Conservation (phyloP, 2,329 filamentous ascomycete species). For the Fusarium falciforme region DNA sequence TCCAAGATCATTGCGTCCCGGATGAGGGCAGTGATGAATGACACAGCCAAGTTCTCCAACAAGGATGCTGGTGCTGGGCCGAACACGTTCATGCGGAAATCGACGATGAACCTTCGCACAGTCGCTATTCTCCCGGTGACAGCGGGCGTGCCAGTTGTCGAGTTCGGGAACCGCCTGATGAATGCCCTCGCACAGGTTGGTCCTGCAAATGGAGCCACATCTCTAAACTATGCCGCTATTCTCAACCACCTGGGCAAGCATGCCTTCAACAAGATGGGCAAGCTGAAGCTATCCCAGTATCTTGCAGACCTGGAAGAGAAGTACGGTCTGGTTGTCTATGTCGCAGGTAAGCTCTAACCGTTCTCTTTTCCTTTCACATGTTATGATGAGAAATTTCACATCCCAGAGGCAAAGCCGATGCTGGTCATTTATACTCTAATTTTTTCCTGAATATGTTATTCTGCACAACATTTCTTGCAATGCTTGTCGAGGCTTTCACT, state of each 20-base stretch:
- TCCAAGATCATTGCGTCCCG: conserved; percentile 97
- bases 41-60: conserved; percentile 75
- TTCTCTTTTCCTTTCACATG: conserved; percentile 2
- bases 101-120: conserved; percentile 91
- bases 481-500: conserved; percentile 36
- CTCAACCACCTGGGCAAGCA: conserved; percentile 94
- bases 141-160: conserved; percentile 89
- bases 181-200: conserved; percentile 91
- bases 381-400: conserved; percentile 65
- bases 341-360: conserved; percentile 72
- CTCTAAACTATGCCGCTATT: conserved; percentile 92
- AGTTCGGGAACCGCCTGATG: conserved; percentile 91
- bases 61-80: conserved; percentile 72
- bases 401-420: conserved; percentile 65
- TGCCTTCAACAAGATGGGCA: conserved; percentile 97
- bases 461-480: conserved; percentile 6
- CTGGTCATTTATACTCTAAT: conserved; percentile 73
- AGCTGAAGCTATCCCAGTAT: conserved; percentile 94
- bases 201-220: conserved; percentile 88
- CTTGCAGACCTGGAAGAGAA: conserved; percentile 97
- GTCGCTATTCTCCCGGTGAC: conserved; percentile 93
- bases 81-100: conserved; percentile 71
- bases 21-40: conserved; percentile 90
- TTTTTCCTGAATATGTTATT: conserved; percentile 69
- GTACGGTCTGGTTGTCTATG: conserved; percentile 93